Evolutionary conservation across 208 protist genomes (phyloP), one percentile per base, ranked within the genome.

Genomic region (Kentomonas sorsogonicus): DNA sequence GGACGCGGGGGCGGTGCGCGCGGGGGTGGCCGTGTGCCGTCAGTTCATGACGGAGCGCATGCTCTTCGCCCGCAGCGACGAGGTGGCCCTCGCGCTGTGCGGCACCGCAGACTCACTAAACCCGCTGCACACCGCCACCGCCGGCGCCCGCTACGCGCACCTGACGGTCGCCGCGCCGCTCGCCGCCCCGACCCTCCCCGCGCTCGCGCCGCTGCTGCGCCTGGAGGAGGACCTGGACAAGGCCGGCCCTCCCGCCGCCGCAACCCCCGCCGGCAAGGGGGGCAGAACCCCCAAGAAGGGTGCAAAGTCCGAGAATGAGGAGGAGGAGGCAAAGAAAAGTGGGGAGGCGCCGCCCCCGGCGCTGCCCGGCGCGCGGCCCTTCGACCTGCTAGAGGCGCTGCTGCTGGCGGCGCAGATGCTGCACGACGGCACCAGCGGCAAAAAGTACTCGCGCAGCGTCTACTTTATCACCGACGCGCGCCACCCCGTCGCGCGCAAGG

Each of bases 401-500:
- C 57, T 75, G 22, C 79, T 97, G 13, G 90, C 79, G 31, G 72
- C 72, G 25, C 67, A 92, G 11, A 29, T 96, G 34, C 61, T 97
- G 22, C 58, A 82, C n/a, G 72, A 72, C 25, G 60, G 72, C 27
- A 76, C 67, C 0, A 48, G 33, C 16, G 74, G 74, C 5, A 78
- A 69, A 23, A 75, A 77, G 51, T 91, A 79, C 55, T 46, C 57
- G n/a, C 79, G 87, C 18, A 53, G 75, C 54, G 81, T 98, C 18
- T 97, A 92, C 62, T 61, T 97, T 16, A 40, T 97, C 31, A 95
- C 92, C 0, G 88, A 95, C 30, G 83, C 82, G 1, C 62, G 65
- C n/a, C 69, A 82, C 33, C 66, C 69, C 7, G 89, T 96, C 18
- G 26, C 41, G 22, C 67, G 71, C 58, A 92, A 85, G 65, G 63